Percentiles rank a stretch among this genome's conserved stretches.
These are phyloP conservation scores for Metschnikowia borealis DNA, from an alignment of 805 yeast species.

Conservation along the genomic window DNA sequence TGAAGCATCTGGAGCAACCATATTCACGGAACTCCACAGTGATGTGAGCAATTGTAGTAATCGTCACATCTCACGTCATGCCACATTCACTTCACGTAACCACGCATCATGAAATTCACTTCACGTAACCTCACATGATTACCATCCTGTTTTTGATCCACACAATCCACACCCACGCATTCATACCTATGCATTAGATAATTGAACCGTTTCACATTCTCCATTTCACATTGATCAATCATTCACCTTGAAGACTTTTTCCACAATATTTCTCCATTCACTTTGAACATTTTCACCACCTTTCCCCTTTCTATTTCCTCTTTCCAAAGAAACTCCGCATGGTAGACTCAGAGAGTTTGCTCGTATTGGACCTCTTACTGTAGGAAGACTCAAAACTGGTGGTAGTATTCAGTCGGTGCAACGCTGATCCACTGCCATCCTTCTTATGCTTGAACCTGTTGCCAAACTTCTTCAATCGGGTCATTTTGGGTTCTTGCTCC, in stretches of 20 bases:
- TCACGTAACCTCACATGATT: no score
- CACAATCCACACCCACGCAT: no score
- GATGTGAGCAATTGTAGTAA: no score
- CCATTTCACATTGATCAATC: no score
- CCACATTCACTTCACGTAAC: no score
- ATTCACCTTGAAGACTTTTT: no score
- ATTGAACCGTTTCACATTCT: no score
- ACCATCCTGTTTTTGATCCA: no score
- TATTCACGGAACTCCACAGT: neutral
- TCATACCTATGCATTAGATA: no score
- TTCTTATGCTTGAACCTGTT: conserved; percentile 13
- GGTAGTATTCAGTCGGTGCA: conserved; percentile 16
- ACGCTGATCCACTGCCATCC: conserved; percentile 9
- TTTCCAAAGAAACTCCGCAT: conserved; percentile 8
- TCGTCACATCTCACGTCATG: no score
- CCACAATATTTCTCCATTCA: no score
- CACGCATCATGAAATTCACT: no score
- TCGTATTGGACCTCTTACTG: conserved; percentile 17
- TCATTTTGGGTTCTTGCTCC: conserved; percentile 14
- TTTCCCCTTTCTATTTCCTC: neutral
- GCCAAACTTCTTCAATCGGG: conserved; percentile 18
- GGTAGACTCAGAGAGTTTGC: conserved; percentile 5
- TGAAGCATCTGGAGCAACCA: neutral
- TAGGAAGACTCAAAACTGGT: conserved; percentile 19
- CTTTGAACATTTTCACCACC: neutral